phyloP scores from a whole-genome alignment of 108 stramenopile genomes.

The Cyclotella kingstonii region DNA sequence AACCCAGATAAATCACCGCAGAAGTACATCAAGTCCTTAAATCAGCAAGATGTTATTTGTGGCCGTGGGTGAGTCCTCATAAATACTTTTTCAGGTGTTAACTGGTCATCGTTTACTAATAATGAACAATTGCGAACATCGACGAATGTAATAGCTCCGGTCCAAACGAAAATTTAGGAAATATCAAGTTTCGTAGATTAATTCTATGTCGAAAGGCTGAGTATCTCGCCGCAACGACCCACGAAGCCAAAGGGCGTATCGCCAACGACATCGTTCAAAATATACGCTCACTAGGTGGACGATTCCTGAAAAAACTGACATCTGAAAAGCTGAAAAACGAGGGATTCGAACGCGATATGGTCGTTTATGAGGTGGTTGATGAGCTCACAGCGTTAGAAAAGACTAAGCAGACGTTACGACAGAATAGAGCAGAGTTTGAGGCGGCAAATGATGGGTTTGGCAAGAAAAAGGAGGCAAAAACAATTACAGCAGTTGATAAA shows the following conservation, averaged over 20 bases:
- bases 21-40: too few species aligned
- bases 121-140: too few species aligned
- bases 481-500: too few species aligned
- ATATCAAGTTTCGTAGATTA: slow-evolving; percentile 32
- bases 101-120: too few species aligned
- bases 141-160: too few species aligned
- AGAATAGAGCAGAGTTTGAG: slow-evolving; percentile 41
- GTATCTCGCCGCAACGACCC: slow-evolving; percentile 39
- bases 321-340: slow-evolving; percentile 20
- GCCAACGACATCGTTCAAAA: slow-evolving; percentile 29
- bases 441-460: not conserved
- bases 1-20: too few species aligned
- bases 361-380: slow-evolving; percentile 41
- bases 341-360: slow-evolving; percentile 17
- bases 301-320: slow-evolving; percentile 47
- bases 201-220: slow-evolving; percentile 28
- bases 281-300: slow-evolving; percentile 39
- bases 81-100: too few species aligned
- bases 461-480: slow-evolving; percentile 1
- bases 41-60: too few species aligned
- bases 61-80: too few species aligned
- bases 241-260: slow-evolving; percentile 43
- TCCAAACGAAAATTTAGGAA: slow-evolving; percentile 36
- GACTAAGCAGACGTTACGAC: slow-evolving; percentile 52
- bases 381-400: slow-evolving; percentile 50